phyloP scores from a whole-genome alignment of 805 yeast genomes.

The Candida maris region DNA sequence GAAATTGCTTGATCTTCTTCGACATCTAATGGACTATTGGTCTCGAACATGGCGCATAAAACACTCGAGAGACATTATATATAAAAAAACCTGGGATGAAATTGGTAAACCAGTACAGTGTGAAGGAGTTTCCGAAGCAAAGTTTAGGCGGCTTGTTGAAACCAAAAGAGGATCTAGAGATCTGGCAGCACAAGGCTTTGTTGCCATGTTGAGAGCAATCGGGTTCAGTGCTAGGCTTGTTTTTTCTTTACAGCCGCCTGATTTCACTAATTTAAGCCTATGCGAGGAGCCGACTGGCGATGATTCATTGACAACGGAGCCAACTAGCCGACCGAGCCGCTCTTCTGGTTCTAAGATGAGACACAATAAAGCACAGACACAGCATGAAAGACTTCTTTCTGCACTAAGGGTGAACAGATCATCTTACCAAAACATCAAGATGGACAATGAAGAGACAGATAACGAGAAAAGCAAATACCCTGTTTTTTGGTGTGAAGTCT shows the following conservation, averaged over 20 bases:
- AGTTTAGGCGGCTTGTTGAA: slow-evolving; percentile 42
- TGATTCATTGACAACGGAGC: slow-evolving; percentile 5
- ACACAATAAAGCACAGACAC: slow-evolving; percentile 15
- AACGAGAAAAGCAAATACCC: slow-evolving; percentile 44
- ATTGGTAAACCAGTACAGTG: slow-evolving; percentile 25
- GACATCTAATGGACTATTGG: slow-evolving; percentile 65
- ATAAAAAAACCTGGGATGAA: slow-evolving; percentile 48
- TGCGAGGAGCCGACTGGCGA: slow-evolving; percentile 9
- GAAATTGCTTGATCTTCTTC: slow-evolving; percentile 71
- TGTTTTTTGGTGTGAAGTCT: slow-evolving; percentile 89
- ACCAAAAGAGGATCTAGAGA: slow-evolving; percentile 69
- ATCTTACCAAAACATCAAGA: slow-evolving; percentile 14
- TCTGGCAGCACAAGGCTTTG: slow-evolving; percentile 83
- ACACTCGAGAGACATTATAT: slow-evolving; percentile 44
- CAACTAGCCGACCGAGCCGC: not conserved
- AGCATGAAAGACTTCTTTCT: slow-evolving; percentile 27
- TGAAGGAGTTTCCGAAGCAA: slow-evolving; percentile 32
- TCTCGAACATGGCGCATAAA: slow-evolving; percentile 26
- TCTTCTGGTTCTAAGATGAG: not conserved
- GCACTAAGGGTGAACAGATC: slow-evolving; percentile 25
- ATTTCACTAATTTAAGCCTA: slow-evolving; percentile 49
- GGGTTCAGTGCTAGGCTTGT: slow-evolving; percentile 72
- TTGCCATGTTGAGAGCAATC: slow-evolving; percentile 65
- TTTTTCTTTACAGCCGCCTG: slow-evolving; percentile 87
- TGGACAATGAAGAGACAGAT: slow-evolving; percentile 6